Evolutionary conservation across 208 protist species (phyloP), one percentile per base, ranked within the genome.

Genomic region (Angomonas ambiguus): DNA sequence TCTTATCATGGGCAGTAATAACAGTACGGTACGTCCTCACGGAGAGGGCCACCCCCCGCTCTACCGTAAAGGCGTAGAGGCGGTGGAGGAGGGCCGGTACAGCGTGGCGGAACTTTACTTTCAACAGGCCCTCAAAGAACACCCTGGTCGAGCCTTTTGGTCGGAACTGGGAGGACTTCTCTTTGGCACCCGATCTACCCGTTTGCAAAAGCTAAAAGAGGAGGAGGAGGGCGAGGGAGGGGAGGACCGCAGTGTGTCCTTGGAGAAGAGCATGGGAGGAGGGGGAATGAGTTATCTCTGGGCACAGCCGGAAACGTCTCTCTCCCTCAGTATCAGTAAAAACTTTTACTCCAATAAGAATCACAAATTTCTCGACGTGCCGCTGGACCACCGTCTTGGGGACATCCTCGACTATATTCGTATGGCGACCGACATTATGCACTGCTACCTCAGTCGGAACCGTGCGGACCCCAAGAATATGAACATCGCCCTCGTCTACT

Each of bases 81-180:
- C 77, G 0, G 58, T 78, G 1, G 63, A 62, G 6, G 69, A 82
- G 32, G 77, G 77, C n/a, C 77, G 77, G n/a, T 78, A 69, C 72
- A 82, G 72, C 6, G 75, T 78, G 33, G 67, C 77, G 11, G 72
- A 77, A 41, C 74, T 82, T 32, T 74, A 75, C 61, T 82, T 75
- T 51, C 72, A 78, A 2, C 77, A 82, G 57, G 71, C 72, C 42
- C 69, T 78, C 68, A 68, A 78, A 42, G 62, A 71, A 22, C 77
- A 82, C 55, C 59, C 69, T 2, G 77, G 77, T 0, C 51, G 71
- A 31, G 28, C 33, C 2, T 82, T 78, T 51, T 82, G 77, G 72
- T 45, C 51, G 16, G 63, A 53, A n/a, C 30, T 57, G 56, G 30
- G 53, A 5, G 30, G 27, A 16, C 22, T 35, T 28, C 68, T 42